A percentile compares a stretch with the other conserved stretches of the same genome.
phyloP scores from a whole-genome alignment of 352 stramenopile genomes.

The Pythium biforme region DNA sequence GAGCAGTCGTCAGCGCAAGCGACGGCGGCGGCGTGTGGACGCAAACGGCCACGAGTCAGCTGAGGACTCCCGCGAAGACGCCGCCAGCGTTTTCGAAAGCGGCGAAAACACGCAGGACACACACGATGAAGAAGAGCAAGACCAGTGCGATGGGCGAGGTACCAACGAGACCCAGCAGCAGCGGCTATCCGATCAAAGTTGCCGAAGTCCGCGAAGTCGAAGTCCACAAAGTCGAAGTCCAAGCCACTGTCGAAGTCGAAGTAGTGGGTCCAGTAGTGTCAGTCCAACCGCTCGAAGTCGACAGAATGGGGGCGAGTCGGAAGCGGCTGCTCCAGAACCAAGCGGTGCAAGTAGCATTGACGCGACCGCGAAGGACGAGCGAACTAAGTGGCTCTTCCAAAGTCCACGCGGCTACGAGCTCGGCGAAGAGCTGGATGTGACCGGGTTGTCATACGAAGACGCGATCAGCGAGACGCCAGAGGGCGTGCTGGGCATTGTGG shows the following conservation, averaged over 20 bases:
- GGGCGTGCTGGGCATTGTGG: slow-evolving; percentile 67
- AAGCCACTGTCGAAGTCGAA: slow-evolving; percentile 25
- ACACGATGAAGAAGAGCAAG: not conserved
- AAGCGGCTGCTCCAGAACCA: too few relatives aligned
- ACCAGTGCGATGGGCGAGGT: not conserved
- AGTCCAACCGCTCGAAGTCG: slow-evolving; percentile 10
- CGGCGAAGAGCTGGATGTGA: slow-evolving; percentile 56
- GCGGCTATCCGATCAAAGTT: slow-evolving; percentile 5
- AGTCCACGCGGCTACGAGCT: slow-evolving; percentile 66
- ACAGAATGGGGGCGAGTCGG: not conserved
- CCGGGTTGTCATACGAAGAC: slow-evolving; percentile 54
- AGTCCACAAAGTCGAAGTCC: slow-evolving; percentile 24
- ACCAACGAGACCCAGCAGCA: not conserved
- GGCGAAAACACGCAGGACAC: not conserved
- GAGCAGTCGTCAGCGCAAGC: not conserved
- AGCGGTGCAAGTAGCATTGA: slow-evolving; percentile 5
- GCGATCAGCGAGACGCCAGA: slow-evolving; percentile 43
- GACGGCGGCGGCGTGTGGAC: slow-evolving; percentile 14
- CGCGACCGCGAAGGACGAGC: slow-evolving; percentile 35
- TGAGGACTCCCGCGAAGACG: not conserved
- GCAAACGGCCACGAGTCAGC: not conserved
- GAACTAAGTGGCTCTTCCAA: slow-evolving; percentile 44
- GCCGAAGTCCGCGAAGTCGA: slow-evolving; percentile 15
- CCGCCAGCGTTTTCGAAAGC: not conserved
- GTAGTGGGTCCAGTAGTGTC: not conserved